A percentile compares a stretch with the other conserved stretches of the same genome.
These are phyloP conservation scores for Torulaspora globosa DNA, from an alignment of 1,139 yeast genomes.

Conservation along the genomic window DNA sequence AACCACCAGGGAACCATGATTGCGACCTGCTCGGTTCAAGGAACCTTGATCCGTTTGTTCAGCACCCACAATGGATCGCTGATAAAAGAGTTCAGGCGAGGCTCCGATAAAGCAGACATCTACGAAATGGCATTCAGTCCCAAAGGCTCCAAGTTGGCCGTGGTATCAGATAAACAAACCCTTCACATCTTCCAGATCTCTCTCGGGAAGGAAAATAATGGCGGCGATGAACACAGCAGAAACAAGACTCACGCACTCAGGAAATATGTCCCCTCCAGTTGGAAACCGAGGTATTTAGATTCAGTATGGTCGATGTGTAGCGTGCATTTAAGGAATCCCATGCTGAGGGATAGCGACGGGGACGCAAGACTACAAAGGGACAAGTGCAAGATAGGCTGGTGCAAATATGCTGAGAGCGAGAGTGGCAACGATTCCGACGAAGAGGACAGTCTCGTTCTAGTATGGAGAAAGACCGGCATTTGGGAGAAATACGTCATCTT, in stretches of 20 bases:
- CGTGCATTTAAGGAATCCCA: slow-evolving; percentile 50
- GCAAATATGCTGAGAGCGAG: slow-evolving; percentile 19
- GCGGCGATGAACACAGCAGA: slow-evolving; percentile 7
- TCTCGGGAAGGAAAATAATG: slow-evolving; percentile 7
- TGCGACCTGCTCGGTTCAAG: slow-evolving; percentile 85
- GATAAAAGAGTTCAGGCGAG: slow-evolving; percentile 79
- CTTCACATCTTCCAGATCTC: slow-evolving; percentile 70
- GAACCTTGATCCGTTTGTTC: slow-evolving; percentile 78
- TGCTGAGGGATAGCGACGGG: slow-evolving; percentile 21
- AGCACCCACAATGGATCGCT: slow-evolving; percentile 70
- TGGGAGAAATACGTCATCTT: slow-evolving; percentile 84
- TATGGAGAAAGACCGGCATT: slow-evolving; percentile 68
- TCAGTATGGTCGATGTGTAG: slow-evolving; percentile 90
- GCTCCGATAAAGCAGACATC: slow-evolving; percentile 75
- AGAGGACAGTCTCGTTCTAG: slow-evolving; percentile 62
- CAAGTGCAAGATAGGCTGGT: slow-evolving; percentile 36
- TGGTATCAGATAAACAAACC: slow-evolving; percentile 83
- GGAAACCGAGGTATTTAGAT: slow-evolving; percentile 67
- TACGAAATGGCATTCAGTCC: slow-evolving; percentile 83
- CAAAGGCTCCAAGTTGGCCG: slow-evolving; percentile 70
- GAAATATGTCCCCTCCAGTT: slow-evolving; percentile 54
- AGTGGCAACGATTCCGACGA: slow-evolving; percentile 22
- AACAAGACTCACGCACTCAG: slow-evolving; percentile 69
- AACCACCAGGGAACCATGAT: slow-evolving; percentile 72
- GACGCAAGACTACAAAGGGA: slow-evolving; percentile 25